Evolutionary conservation across 345 rosid genomes (phyloP), one percentile per base, ranked within the genome.

Genomic region (Schrenkiella parvula): DNA sequence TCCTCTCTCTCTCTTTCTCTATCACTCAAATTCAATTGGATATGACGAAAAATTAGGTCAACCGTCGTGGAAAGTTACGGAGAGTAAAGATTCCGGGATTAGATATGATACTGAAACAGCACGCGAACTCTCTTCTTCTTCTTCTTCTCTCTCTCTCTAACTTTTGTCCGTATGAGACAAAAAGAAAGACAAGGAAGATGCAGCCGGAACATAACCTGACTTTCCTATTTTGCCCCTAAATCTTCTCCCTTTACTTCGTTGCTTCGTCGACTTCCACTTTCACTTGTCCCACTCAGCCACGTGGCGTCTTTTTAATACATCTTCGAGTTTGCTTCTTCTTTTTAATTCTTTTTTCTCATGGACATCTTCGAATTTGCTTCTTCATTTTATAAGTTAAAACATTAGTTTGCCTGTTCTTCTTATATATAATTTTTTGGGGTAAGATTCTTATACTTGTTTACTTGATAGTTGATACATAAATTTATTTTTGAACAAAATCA

Each of bases 31-130:
- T 64, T 21, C 54, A 46, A 67, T 61, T 63, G 74, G 74, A 48
- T 42, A 60, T 47, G 70, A 60, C 7, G 28, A 61, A 25, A 43
- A 57, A 72, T 83, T 84, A 82, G 91, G 90, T 87, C 88, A 84
- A 85, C 89, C 72, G 88, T 73, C 79, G 70, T 44, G 35, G 81
- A 73, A 80, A 66, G 71, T 23, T n/a, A 35, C 64, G 62, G 63
- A 72, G 69, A 63, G 21, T 29, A 56, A 69, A 53, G 60, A 64
- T 75, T 56, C 56, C 14, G 76, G 2, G 72, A 66, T 70, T 70
- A 56, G 58, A 72, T 78, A 50, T 59, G 34, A 72, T 65, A 64
- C 80, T 42, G 11, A 59, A 66, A 59, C 77, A 78, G 58, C 80
- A 77, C 80, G 77, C 80, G 18, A 65, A 15, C 70, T 61, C 75